phyloP scores from a whole-genome alignment of 768 basidiomycete genomes.

The Amanita jacksonii region DNA sequence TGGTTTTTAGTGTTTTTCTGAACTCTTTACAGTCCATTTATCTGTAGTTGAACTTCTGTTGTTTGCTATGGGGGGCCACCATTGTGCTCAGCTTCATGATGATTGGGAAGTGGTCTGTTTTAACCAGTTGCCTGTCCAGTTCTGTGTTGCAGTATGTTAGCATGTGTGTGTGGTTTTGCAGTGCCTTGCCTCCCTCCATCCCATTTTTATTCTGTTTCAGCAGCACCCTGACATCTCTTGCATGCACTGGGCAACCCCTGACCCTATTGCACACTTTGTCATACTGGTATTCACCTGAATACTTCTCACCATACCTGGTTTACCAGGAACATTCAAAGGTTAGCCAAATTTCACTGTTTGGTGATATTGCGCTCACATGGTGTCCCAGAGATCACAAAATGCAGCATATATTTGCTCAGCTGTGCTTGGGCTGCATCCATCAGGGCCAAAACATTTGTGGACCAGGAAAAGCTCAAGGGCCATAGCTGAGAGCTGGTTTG shows the following conservation, averaged over 20 bases:
- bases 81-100: not conserved
- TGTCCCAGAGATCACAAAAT: not conserved
- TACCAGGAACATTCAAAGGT: too few relatives aligned
- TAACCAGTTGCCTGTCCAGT: not conserved
- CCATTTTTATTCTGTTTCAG: not conserved
- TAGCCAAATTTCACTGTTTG: too few relatives aligned
- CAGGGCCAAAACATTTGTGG: not conserved
- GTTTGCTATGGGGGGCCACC: not conserved
- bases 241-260: not conserved
- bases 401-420: not conserved
- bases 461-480: not conserved
- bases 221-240: not conserved
- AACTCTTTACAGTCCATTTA: not conserved
- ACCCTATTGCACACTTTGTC: not conserved
- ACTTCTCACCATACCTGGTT: not conserved
- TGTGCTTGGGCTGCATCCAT: not conserved
- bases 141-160: not conserved
- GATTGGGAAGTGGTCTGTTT: constrained; percentile 1
- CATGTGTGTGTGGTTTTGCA: not conserved
- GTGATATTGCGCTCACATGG: too few relatives aligned
- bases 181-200: not conserved
- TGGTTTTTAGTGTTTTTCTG: too few relatives aligned
- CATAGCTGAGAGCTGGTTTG: not conserved
- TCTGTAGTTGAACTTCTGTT: not conserved
- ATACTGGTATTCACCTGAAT: not conserved